Evolutionary conservation across 2,329 filamentous ascomycete genomes (phyloP).

Genomic region (Ophiostoma sp.): DNA sequence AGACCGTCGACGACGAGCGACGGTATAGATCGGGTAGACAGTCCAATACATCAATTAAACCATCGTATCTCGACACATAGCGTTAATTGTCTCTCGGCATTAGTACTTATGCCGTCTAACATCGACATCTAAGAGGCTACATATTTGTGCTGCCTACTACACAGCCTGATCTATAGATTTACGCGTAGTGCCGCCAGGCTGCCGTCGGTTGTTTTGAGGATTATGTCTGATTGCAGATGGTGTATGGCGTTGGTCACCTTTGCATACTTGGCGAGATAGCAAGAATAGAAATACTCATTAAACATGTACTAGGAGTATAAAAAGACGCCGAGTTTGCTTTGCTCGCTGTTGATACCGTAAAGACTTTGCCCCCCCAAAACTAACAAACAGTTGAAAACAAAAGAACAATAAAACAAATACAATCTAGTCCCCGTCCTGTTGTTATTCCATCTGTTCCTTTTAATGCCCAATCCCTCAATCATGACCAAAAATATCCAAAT

Average conservation of each 20-base stretch:
- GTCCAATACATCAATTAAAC: too few species aligned
- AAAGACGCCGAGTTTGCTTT: neutral
- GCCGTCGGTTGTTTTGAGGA: neutral
- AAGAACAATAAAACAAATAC: neutral
- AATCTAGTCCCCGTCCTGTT: neutral
- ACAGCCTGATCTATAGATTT: neutral
- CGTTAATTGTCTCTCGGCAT: neutral
- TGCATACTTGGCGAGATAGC: neutral
- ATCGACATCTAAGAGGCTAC: neutral
- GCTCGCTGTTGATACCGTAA: constrained; percentile 4
- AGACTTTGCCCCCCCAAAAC: neutral
- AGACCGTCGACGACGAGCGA: too few species aligned
- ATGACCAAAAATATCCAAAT: neutral
- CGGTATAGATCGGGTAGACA: too few species aligned
- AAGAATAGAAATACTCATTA: neutral
- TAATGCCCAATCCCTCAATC: neutral
- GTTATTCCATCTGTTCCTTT: neutral
- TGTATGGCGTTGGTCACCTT: neutral
- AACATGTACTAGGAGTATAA: neutral
- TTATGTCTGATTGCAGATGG: neutral
- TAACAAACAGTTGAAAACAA: neutral
- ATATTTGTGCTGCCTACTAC: neutral
- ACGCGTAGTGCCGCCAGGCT: neutral
- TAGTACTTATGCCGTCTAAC: neutral
- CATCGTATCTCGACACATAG: too few species aligned